Base-by-base conservation (phyloP, 352 stramenopile species). In the Globisporangium apiculatum region DNA sequence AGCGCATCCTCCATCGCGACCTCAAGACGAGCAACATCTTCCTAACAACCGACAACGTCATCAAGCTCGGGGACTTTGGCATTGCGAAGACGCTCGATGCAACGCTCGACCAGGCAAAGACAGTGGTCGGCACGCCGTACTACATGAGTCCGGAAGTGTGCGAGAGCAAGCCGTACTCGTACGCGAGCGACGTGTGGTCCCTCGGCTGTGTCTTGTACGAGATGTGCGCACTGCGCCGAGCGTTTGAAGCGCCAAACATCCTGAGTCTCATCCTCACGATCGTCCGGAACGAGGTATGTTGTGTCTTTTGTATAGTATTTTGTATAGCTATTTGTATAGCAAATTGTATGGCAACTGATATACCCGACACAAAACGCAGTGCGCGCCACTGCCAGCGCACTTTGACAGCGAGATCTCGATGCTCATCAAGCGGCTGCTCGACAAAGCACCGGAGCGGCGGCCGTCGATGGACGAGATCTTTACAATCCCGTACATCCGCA, bases 1-100 rank as follows among this genome's bases (percentile, higher is more conserved):
- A 96, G 52, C 83, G 81, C 14, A 76, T 98, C 31, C 70, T 98
- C 50, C 92, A 98, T 67, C 83, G 89, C 50, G 94, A 98, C 62
- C 76, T 98, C 48, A 98, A 98, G 70, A 95, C 94, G 35, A 96
- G 94, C 66, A 98, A 98, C 71, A 86, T 96, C 53, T 96, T 96
- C 64, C 57, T 96, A 12, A 92, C 84, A 42, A 86, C 62, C 0
- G 69, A 87, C 43, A 90, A 96, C 54, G 76, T 91, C 15, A 83
- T 97, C 48, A 97, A 97, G 46, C 71, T 98, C 17, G 93, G 92
- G 15, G 94, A 98, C 63, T 95, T 98, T 55, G 93, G 92, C 58
- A 98, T 98, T 65, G 89, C 87, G 48, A 87, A 87, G 69, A 89
- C 83, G 49, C 65, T 93, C 43, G 74, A 91, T 56, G 90, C 83